Evolutionary conservation across 164 flowering plant genomes (phyloP).

Genomic region (Buxus sempervirens): DNA sequence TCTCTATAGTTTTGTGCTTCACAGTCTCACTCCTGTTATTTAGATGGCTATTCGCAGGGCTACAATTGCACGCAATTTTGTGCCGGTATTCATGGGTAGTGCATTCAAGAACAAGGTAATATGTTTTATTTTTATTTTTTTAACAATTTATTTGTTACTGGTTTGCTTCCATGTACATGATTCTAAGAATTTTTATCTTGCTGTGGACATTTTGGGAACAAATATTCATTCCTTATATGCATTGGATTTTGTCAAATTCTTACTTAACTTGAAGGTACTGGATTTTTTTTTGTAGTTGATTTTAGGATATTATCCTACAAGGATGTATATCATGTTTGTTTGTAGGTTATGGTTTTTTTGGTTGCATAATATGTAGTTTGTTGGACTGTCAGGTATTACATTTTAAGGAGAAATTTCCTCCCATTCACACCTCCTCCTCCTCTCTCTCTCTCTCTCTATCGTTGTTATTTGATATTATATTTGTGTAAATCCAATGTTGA

Average conservation of each 20-base stretch:
- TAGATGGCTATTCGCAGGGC: slow-evolving; percentile 96
- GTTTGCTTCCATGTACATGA: background rate
- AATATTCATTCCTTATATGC: background rate
- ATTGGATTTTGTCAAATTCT: background rate
- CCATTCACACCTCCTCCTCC: background rate
- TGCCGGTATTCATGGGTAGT: slow-evolving; percentile 99
- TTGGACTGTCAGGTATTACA: too few species aligned
- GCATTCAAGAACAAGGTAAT: slow-evolving; percentile 98
- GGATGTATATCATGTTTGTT: background rate
- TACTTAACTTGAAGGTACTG: too few species aligned
- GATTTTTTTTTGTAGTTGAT: too few species aligned
- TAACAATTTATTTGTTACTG: background rate
- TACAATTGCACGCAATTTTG: slow-evolving; percentile 78
- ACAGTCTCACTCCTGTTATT: slow-evolving; percentile 9
- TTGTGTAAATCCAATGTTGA: background rate
- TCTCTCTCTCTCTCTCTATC: background rate
- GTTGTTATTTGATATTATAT: background rate
- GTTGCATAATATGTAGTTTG: background rate
- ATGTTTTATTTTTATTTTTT: background rate
- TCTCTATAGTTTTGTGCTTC: background rate
- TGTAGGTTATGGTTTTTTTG: background rate
- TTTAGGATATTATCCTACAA: background rate
- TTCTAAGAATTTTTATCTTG: background rate
- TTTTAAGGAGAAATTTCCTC: background rate
- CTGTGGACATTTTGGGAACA: background rate